Conservation (phyloP, 1,284 basidiomycete genomes). For the Fomitopsis schrenkii region DNA sequence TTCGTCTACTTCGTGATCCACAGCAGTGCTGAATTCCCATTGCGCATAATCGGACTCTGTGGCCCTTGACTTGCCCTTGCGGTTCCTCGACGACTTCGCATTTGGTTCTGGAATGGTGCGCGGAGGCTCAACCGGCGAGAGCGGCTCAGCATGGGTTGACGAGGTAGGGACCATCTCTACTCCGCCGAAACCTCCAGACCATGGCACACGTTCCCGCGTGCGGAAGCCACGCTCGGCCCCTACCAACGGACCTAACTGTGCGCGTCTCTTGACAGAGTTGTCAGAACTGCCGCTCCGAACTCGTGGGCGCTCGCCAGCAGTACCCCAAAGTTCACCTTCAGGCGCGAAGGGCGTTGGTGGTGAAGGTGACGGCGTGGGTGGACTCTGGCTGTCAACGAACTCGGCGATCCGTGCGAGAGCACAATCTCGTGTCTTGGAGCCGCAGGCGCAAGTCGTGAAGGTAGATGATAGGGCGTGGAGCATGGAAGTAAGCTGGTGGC, state of each 20-base stretch:
- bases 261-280: neutral
- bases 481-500: slow-evolving; percentile 64
- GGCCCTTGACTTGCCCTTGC: slow-evolving; percentile 5
- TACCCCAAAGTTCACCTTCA: slow-evolving; percentile 10
- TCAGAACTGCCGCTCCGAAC: slow-evolving; percentile 5
- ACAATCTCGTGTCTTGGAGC: slow-evolving; percentile 56
- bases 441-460: slow-evolving; percentile 78
- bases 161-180: slow-evolving; percentile 46
- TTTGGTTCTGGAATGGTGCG: too few relatives aligned
- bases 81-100: slow-evolving; percentile 1
- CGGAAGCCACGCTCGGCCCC: slow-evolving; percentile 66
- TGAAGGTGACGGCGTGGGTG: slow-evolving; percentile 25
- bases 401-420: slow-evolving; percentile 63
- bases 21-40: neutral
- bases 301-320: slow-evolving; percentile 2
- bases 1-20: slow-evolving; percentile 17
- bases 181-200: slow-evolving; percentile 57
- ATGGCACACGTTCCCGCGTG: slow-evolving; percentile 48
- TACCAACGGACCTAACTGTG: slow-evolving; percentile 68
- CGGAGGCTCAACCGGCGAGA: too few relatives aligned
- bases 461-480: slow-evolving; percentile 70
- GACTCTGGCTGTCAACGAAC: slow-evolving; percentile 49
- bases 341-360: slow-evolving; percentile 17
- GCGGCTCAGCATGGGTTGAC: neutral
- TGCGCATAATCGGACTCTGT: slow-evolving; percentile 11